Evolutionary conservation across 2,329 filamentous ascomycete genomes (phyloP), one percentile per base, ranked within the genome.

Genomic region (Sporothrix humicola): DNA sequence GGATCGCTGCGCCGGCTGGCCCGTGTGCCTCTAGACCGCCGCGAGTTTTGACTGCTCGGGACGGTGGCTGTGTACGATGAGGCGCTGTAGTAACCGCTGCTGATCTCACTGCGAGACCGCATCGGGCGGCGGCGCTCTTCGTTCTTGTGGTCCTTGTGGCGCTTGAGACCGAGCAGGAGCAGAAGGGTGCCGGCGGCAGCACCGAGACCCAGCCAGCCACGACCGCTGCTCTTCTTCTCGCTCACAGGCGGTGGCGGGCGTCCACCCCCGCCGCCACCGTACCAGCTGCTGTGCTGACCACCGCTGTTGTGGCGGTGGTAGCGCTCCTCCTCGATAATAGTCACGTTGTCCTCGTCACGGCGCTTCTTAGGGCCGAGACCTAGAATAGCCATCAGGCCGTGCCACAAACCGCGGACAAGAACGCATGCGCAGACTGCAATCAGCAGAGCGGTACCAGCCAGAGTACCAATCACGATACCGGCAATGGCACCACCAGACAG

Each of bases 401-500:
- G 85, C 86, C 89, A 92, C 59, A 91, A 83, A 15, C 88, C 88
- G 76, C 87, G 86, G 74, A 87, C 85, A 74, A 91, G 90, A 84
- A 91, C 93, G 86, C 90, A 94, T 83, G 93, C 90, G 85, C 91
- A 94, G 78, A 94, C 82, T 8, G 93, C 86, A 4, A 91, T 83
- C 26, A 95, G 87, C 2, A 95, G 84, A 56, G 87, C 82, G 50
- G 94, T 85, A 75, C 91, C 92, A 15, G 87, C 87, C 68, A 95
- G 85, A 12, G 89, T 87, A 75, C 92, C 92, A 73, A 95, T 90
- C 76, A 95, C 92, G 78, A 95, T 95, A 74, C 92, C 92, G 17
- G 93, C 92, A 78, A 95, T 95, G 74, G 91, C 92, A 71, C 92
- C 92, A 59, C 86, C 87, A 78, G 90, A 92, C 72, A 95, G 86